Percentiles rank a stretch among this genome's conserved stretches.
Evolutionary conservation across 2,329 filamentous ascomycete genomes (phyloP).

Genomic region (Cladophialophora chaetospira): DNA sequence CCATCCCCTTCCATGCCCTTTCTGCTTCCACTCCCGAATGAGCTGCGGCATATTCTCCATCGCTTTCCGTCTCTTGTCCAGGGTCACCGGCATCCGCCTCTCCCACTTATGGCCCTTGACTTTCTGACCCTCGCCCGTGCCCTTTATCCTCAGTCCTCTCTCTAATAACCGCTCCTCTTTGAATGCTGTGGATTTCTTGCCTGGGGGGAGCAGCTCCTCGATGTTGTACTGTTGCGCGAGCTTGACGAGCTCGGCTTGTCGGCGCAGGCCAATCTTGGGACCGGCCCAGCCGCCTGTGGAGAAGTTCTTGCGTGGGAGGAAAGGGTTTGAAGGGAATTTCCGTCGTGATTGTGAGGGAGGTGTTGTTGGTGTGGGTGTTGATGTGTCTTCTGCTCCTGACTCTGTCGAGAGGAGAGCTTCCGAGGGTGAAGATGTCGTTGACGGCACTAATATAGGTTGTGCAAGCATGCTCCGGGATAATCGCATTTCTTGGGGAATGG

Average conservation of each 20-base stretch:
- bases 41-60: constrained; percentile 94
- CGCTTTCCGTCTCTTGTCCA: constrained; percentile 86
- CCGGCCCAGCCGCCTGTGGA: constrained; percentile 80
- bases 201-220: constrained; percentile 75
- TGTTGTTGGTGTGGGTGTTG: constrained; percentile 40
- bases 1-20: constrained; percentile 72
- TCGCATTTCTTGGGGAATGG: neutral
- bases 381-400: constrained; percentile 45
- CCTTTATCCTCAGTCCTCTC: constrained; percentile 81
- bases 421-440: constrained; percentile 15
- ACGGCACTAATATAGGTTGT: constrained; percentile 9
- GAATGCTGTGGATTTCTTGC: constrained; percentile 71
- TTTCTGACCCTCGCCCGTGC: constrained; percentile 85
- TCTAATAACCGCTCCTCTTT: constrained; percentile 71
- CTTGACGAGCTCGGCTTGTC: constrained; percentile 90
- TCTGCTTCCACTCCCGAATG: constrained; percentile 89
- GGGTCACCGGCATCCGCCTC: constrained; percentile 75
- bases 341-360: constrained; percentile 38
- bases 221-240: constrained; percentile 77
- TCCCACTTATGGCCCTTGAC: constrained; percentile 97
- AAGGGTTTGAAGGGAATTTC: constrained; percentile 69
- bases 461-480: neutral
- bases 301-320: constrained; percentile 76
- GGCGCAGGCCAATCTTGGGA: constrained; percentile 77
- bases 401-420: constrained; percentile 30